Conservation (phyloP, 1,284 basidiomycete genomes). For the Sanghuangporus weigelae region DNA sequence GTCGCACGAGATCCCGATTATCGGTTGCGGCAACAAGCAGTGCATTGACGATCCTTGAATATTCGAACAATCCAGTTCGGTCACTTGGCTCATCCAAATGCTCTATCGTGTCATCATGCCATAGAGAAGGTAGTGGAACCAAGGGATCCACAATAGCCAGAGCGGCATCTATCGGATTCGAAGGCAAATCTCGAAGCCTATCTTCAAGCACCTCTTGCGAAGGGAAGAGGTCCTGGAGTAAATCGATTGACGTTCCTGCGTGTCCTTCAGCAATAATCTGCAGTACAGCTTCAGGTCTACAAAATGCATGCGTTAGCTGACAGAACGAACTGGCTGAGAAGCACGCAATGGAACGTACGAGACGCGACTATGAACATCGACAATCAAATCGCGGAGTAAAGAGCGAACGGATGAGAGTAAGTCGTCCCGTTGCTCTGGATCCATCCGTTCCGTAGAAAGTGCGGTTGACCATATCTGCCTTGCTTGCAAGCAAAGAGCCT, state of each 20-base stretch:
- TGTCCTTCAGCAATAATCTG: conserved; percentile 29
- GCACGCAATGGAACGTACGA: conserved; percentile 30
- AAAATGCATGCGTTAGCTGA: not conserved
- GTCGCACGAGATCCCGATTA: conserved; percentile 57
- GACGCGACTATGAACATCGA: conserved; percentile 35
- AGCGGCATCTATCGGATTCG: conserved; percentile 47
- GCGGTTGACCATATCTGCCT: conserved; percentile 23
- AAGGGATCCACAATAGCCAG: conserved; percentile 60
- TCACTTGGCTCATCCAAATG: conserved; percentile 32
- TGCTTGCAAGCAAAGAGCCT: conserved; percentile 20
- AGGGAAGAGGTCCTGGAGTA: conserved; percentile 50
- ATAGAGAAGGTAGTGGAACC: conserved; percentile 39
- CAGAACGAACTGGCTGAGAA: not conserved
- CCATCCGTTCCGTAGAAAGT: not conserved
- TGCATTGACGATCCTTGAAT: conserved; percentile 60
- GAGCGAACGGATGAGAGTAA: conserved; percentile 35
- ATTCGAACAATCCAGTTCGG: conserved; percentile 47
- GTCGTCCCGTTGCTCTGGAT: conserved; percentile 21
- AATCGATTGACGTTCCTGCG: conserved; percentile 30
- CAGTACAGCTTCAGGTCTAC: conserved; percentile 47
- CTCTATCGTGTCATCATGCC: conserved; percentile 18
- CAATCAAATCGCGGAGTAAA: conserved; percentile 37
- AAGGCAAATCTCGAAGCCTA: conserved; percentile 42
- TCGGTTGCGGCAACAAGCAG: conserved; percentile 55
- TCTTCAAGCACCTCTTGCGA: conserved; percentile 39